A percentile compares a stretch with the other conserved stretches of the same genome.
Evolutionary conservation across 768 basidiomycete species (phyloP).

Genomic region (Boletus subparvulus): DNA sequence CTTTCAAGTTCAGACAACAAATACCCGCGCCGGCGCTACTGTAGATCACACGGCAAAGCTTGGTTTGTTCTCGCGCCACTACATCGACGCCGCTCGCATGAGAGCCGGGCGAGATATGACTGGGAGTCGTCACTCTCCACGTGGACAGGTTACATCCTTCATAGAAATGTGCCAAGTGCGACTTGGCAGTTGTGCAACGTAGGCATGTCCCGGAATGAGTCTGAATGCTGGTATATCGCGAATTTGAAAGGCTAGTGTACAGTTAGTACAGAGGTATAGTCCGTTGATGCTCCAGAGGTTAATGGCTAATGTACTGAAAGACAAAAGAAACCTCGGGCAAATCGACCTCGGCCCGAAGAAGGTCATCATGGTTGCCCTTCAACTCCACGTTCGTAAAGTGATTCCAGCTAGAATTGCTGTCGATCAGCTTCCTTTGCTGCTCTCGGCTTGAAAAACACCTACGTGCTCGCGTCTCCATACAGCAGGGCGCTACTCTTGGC

Average conservation of each 20-base stretch:
- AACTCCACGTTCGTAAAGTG: constrained; percentile 91
- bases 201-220: too few species aligned
- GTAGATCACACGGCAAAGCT: too few species aligned
- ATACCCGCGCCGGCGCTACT: too few species aligned
- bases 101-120: too few species aligned
- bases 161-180: too few species aligned
- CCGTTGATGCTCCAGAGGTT: constrained; percentile 22
- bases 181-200: too few species aligned
- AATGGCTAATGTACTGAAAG: constrained; percentile 95
- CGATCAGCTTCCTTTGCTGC: background rate
- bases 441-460: constrained; percentile 38
- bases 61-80: too few species aligned
- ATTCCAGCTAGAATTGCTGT: constrained; percentile 72
- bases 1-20: too few species aligned
- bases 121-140: too few species aligned
- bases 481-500: constrained; percentile 82
- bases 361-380: constrained; percentile 90
- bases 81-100: too few species aligned
- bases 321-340: constrained; percentile 87
- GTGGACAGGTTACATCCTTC: too few species aligned
- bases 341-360: constrained; percentile 87
- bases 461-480: constrained; percentile 98
- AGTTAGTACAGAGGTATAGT: constrained; percentile 1
- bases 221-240: background rate
- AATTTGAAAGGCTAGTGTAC: background rate